These are phyloP conservation scores for Pythium phragmiticola DNA, from an alignment of 352 stramenopile genomes.

Conservation along the genomic window DNA sequence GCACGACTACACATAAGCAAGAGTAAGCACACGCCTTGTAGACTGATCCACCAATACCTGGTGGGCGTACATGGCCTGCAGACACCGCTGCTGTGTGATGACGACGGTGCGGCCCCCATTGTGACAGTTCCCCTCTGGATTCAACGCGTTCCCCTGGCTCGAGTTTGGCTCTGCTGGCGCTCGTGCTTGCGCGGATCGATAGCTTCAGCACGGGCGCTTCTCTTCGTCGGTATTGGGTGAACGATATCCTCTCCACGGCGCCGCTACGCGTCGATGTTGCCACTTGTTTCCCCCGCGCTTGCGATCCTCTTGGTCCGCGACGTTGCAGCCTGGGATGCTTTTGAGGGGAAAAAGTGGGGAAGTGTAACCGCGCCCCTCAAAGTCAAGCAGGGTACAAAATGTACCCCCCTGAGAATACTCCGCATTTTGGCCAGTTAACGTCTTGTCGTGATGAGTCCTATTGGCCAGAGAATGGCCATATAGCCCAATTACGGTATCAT, in stretches of 20 bases:
- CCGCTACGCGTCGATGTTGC: background rate
- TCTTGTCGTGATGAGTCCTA: background rate
- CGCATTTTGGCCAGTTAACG: background rate
- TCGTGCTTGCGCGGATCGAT: slow-evolving; percentile 11
- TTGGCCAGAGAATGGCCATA: background rate
- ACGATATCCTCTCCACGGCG: background rate
- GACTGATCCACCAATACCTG: background rate
- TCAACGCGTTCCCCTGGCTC: background rate
- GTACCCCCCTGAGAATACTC: background rate
- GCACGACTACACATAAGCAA: slow-evolving; percentile 44
- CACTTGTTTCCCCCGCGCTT: background rate
- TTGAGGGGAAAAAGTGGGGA: slow-evolving; percentile 14
- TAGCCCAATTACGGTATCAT: background rate
- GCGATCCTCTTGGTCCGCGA: background rate
- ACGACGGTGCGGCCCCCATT: slow-evolving; percentile 20
- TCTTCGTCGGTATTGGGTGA: background rate
- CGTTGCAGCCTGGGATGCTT: slow-evolving; percentile 7
- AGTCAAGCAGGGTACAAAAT: slow-evolving; percentile 12
- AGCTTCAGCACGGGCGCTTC: background rate
- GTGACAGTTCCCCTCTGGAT: background rate
- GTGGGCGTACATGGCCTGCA: slow-evolving; percentile 16
- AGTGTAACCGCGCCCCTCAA: slow-evolving; percentile 19
- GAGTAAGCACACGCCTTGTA: background rate
- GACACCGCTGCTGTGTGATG: background rate
- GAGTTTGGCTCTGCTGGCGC: background rate